A percentile compares a stretch with the other conserved stretches of the same genome.
phyloP scores from a whole-genome alignment of 495 filamentous ascomycete species.

The Aspergillus indologenus region DNA sequence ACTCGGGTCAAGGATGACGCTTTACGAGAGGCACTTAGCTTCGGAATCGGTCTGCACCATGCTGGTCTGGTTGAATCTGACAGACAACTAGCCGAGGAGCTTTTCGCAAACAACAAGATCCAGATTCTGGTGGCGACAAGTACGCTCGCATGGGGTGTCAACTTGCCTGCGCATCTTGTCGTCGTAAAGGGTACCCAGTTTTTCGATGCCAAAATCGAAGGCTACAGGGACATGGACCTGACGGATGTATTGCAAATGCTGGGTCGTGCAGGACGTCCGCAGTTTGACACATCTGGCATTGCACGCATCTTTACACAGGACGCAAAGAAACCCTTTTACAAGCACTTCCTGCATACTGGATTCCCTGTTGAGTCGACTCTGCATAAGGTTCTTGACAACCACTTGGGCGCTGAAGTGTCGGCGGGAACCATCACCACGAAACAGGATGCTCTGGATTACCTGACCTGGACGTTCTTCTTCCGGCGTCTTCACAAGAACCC shows the following conservation, averaged over 20 bases:
- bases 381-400: slow-evolving; percentile 95
- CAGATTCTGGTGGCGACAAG: slow-evolving; percentile 96
- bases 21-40: slow-evolving; percentile 84
- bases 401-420: slow-evolving; percentile 92
- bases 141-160: slow-evolving; percentile 97
- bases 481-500: slow-evolving; percentile 96
- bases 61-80: slow-evolving; percentile 95
- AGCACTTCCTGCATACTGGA: slow-evolving; percentile 96
- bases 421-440: slow-evolving; percentile 89
- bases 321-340: slow-evolving; percentile 99
- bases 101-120: slow-evolving; percentile 97
- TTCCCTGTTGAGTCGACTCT: slow-evolving; percentile 96
- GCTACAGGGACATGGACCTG: slow-evolving; percentile 98
- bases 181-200: slow-evolving; percentile 98
- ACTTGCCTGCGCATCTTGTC: slow-evolving; percentile 93
- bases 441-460: slow-evolving; percentile 95
- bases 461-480: slow-evolving; percentile 99
- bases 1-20: slow-evolving; percentile 87
- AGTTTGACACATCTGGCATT: slow-evolving; percentile 94
- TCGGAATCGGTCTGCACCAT: slow-evolving; percentile 96
- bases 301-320: slow-evolving; percentile 97
- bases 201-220: slow-evolving; percentile 97
- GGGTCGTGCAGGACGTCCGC: slow-evolving; percentile 89
- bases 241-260: slow-evolving; percentile 99
- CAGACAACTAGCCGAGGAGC: slow-evolving; percentile 82